These are phyloP conservation scores for Colletotrichum shisoi DNA, from an alignment of 2,329 filamentous ascomycete species.

Conservation along the genomic window DNA sequence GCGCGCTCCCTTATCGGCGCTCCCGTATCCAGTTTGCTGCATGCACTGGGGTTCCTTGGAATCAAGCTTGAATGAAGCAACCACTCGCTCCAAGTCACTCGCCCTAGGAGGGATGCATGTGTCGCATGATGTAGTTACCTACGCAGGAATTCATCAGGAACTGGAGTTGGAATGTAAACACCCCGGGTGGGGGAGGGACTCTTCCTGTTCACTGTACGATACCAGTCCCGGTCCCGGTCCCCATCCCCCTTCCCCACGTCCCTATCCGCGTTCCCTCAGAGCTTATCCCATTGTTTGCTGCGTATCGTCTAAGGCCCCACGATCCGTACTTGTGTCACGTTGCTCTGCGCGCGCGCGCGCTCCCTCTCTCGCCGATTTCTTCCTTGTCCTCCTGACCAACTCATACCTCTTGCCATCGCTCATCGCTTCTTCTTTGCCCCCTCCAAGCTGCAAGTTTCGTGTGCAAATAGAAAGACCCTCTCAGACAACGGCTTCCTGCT, in stretches of 20 bases:
- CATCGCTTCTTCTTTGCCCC: background rate
- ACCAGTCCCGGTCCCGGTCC: too few relatives aligned
- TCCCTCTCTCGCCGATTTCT: background rate
- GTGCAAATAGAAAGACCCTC: background rate
- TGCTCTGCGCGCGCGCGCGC: conserved; percentile 1
- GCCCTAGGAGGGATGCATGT: background rate
- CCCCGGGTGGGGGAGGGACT: too few relatives aligned
- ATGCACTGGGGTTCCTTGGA: conserved; percentile 30
- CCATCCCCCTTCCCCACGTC: background rate
- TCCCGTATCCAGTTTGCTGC: conserved; percentile 17
- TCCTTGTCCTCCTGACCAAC: conserved; percentile 3
- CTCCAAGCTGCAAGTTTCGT: background rate
- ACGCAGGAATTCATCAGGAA: background rate
- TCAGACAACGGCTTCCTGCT: background rate
- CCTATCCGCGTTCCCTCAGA: conserved; percentile 9
- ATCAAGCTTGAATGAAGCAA: background rate
- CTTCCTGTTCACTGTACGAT: too few relatives aligned
- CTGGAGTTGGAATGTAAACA: background rate
- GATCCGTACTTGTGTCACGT: conserved; percentile 18
- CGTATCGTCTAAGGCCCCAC: conserved; percentile 14
- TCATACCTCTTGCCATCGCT: background rate
- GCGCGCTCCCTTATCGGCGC: conserved; percentile 33
- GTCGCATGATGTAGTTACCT: background rate
- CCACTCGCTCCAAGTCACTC: background rate
- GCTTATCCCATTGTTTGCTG: background rate